phyloP scores from a whole-genome alignment of 139 green algal genomes.

The Closterium sp. region DNA sequence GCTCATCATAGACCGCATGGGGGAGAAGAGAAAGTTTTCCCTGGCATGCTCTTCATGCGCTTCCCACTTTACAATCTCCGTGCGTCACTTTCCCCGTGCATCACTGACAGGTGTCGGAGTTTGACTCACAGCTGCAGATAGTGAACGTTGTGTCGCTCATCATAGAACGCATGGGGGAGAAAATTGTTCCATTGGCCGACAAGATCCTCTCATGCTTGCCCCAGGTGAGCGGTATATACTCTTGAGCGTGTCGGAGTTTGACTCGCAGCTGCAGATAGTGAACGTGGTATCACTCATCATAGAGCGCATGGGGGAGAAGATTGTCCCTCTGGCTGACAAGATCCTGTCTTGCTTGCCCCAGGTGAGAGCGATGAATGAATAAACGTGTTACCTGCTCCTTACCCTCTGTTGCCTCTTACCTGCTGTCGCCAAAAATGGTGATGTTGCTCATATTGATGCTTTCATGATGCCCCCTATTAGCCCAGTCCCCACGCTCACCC shows the following conservation, averaged over 20 bases:
- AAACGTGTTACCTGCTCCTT: no score
- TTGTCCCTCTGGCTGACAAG: conserved; percentile 47
- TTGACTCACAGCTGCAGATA: conserved; percentile 50
- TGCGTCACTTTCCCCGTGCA: background rate
- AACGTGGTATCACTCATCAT: conserved; percentile 52
- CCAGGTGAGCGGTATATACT: conserved; percentile 10
- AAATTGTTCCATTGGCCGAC: conserved; percentile 48
- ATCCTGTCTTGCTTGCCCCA: conserved; percentile 48
- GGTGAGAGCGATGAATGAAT: no score
- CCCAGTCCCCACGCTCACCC: no score
- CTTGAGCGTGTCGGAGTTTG: no score
- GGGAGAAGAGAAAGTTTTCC: conserved; percentile 47
- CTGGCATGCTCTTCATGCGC: background rate
- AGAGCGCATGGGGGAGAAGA: conserved; percentile 53
- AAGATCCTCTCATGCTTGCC: conserved; percentile 49
- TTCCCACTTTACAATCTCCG: background rate
- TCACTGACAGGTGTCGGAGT: background rate
- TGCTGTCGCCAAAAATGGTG: no score
- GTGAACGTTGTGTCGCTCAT: conserved; percentile 56
- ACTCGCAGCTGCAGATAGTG: conserved; percentile 41
- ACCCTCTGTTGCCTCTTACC: no score
- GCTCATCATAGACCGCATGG: conserved; percentile 54
- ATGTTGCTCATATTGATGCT: no score
- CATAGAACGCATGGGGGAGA: conserved; percentile 53
- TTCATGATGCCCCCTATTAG: no score